Base-by-base conservation (phyloP, 2,329 filamentous ascomycete species). In the Calonectria pseudoreteaudii region DNA sequence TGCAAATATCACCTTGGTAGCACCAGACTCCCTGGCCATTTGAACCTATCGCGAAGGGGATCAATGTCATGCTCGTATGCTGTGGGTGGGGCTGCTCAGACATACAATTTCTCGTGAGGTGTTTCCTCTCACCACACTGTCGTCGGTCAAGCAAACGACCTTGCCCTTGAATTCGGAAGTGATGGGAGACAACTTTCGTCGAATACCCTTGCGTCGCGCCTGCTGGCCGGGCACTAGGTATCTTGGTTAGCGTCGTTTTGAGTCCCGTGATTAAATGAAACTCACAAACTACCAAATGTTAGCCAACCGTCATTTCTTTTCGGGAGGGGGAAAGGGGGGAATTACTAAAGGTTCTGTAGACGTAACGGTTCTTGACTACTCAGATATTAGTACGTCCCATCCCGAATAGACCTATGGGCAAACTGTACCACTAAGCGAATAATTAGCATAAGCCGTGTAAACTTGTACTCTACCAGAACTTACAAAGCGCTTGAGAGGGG, bases 121-220 rank as follows among this genome's bases (percentile, higher is more conserved):
- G 30, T 72, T 78, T 52, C 95, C 96, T 47, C 96, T 91, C 6
- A 98, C 96, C 73, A 98, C 95, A 79, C 92, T 95, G 85, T 98
- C 96, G 79, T 98, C 96, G 1, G 98, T 94, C 0, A 98, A 87
- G 14, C 95, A 88, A 10, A 98, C 94, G 73, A 93, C 94, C 79
- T 94, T 93, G 77, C 91, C 94, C 71, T 92, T 88, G 85, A 98
- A 98, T 82, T 98, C 95, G 47, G 93, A 92, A 31, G 93, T 91
- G 85, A 98, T 98, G 26, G 96, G 92, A 74, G 94, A 96, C 49
- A 98, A 89, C 86, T 98, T 98, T 64, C 96, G 91, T 5, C 96
- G 93, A 13, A 98, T 95, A 78, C 95, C 94, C 85, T 96, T 96
- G 81, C 97, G 92, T 5, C 96, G 90, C 23, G 92, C 90, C 78